Base-by-base conservation (phyloP, 225 moss, liverwort and hornwort species). In the Lunularia cruciata region DNA sequence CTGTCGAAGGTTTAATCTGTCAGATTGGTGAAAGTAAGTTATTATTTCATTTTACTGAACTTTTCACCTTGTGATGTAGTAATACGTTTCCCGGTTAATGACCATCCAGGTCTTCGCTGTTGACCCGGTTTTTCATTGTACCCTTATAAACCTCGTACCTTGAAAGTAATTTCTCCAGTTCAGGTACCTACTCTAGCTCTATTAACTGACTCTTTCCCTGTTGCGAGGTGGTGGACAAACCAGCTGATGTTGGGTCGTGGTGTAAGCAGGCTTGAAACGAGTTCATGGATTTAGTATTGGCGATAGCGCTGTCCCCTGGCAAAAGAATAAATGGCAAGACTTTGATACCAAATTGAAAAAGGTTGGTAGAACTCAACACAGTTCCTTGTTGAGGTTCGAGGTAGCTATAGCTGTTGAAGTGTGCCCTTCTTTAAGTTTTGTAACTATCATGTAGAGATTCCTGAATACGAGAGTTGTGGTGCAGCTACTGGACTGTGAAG, bases 241-340 rank as follows among this genome's bases (percentile, higher is more conserved):
- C 15, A 34, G 19, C n/a, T 59, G 34, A 59, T 36, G 1, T 19
- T 19, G 31, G 20, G 18, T 36, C 26, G 20, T 61, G 54, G 14
- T 42, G 16, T 46, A 12, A 82, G 68, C 73, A 92, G 91, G 81
- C 76, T 75, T 94, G 63, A 80, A 87, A 69, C 83, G 83, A 49
- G 84, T 94, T 67, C 86, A 87, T 33, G 88, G 88, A 57, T 94
- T 94, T 67, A 83, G 84, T 63, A 74, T 90, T 57, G 93, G 93
- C 30, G 93, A 90, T 33, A 94, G 90, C 67, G 88, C 90, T 54
- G 93, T 88, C 56, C 28, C 79, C 30, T 88, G 88, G 83, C 85
- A 81, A 77, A 90, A 49, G 69, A 85, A 42, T 52, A 85, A 78
- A 78, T 94, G 93, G 93, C 79, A 88, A 79, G 83, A 87, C 2